Conservation (phyloP, 768 basidiomycete genomes). For the Leccinum imitatum region DNA sequence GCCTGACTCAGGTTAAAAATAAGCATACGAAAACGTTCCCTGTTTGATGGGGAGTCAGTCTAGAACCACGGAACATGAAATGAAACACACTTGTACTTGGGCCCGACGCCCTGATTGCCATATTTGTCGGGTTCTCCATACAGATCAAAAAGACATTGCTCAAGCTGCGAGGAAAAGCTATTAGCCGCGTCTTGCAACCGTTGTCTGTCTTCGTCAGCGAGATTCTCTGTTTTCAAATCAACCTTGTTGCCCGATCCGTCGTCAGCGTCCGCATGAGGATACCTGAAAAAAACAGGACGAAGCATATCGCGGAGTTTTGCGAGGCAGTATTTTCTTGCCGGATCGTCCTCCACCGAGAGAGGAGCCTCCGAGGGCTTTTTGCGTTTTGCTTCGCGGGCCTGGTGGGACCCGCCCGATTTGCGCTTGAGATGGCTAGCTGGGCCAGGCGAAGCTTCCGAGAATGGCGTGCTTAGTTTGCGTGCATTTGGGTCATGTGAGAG, state of each 20-base stretch:
- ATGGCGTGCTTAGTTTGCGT: slow-evolving; percentile 19
- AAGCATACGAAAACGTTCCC: slow-evolving; percentile 89
- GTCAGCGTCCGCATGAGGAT: slow-evolving; percentile 53
- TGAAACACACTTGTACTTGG: slow-evolving; percentile 75
- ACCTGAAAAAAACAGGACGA: slow-evolving; percentile 65
- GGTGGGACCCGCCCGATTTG: slow-evolving; percentile 43
- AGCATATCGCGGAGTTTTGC: slow-evolving; percentile 74
- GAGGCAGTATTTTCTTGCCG: slow-evolving; percentile 76
- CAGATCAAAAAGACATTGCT: slow-evolving; percentile 71
- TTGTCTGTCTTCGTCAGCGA: slow-evolving; percentile 60
- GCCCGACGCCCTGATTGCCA: slow-evolving; percentile 58
- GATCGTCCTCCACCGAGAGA: slow-evolving; percentile 55
- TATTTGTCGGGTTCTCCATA: slow-evolving; percentile 77
- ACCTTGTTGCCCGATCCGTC: slow-evolving; percentile 34
- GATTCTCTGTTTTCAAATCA: slow-evolving; percentile 49
- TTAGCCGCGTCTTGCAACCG: slow-evolving; percentile 56
- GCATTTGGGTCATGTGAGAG: slow-evolving; percentile 15
- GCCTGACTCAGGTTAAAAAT: slow-evolving; percentile 83
- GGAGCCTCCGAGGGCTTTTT: slow-evolving; percentile 44
- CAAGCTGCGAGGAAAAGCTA: slow-evolving; percentile 68
- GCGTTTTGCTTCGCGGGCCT: slow-evolving; percentile 45
- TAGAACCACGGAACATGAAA: background rate
- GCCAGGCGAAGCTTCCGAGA: slow-evolving; percentile 25
- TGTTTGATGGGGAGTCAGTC: slow-evolving; percentile 30
- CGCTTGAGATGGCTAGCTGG: slow-evolving; percentile 46